phyloP scores from a whole-genome alignment of 2,329 filamentous ascomycete genomes.

The Penicillium concentricum region DNA sequence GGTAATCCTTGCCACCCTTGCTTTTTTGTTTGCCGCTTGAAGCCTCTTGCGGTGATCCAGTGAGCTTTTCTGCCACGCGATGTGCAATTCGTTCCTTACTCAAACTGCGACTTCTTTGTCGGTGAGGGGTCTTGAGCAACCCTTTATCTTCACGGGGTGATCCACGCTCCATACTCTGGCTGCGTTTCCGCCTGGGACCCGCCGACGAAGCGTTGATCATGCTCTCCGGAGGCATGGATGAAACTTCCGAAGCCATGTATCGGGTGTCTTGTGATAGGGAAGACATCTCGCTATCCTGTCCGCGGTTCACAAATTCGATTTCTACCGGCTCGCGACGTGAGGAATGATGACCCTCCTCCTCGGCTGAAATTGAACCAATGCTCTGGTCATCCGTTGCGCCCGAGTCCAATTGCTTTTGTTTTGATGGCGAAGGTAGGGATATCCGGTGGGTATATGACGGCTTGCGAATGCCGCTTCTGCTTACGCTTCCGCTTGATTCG shows the following conservation, averaged over 20 bases:
- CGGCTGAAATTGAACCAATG: conserved; percentile 71
- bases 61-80: conserved; percentile 67
- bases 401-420: conserved; percentile 35
- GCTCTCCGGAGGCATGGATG: conserved; percentile 72
- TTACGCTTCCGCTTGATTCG: conserved; percentile 61
- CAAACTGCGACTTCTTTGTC: conserved; percentile 61
- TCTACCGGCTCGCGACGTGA: conserved; percentile 71
- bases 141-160: conserved; percentile 37
- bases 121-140: conserved; percentile 59
- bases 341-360: conserved; percentile 75
- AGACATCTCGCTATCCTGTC: conserved; percentile 67
- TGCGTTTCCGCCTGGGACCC: conserved; percentile 48
- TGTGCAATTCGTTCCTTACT: conserved; percentile 67
- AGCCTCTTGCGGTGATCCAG: conserved; percentile 49
- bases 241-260: conserved; percentile 81
- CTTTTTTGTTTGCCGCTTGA: conserved; percentile 45
- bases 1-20: conserved; percentile 46
- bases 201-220: conserved; percentile 59
- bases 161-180: conserved; percentile 50
- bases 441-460: conserved; percentile 68
- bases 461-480: conserved; percentile 55
- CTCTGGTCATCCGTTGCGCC: conserved; percentile 59
- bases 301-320: conserved; percentile 74
- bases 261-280: conserved; percentile 57
- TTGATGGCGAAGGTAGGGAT: conserved; percentile 53